These are phyloP conservation scores for Fusarium veterinarium DNA, from an alignment of 2,329 filamentous ascomycete genomes.

Conservation along the genomic window DNA sequence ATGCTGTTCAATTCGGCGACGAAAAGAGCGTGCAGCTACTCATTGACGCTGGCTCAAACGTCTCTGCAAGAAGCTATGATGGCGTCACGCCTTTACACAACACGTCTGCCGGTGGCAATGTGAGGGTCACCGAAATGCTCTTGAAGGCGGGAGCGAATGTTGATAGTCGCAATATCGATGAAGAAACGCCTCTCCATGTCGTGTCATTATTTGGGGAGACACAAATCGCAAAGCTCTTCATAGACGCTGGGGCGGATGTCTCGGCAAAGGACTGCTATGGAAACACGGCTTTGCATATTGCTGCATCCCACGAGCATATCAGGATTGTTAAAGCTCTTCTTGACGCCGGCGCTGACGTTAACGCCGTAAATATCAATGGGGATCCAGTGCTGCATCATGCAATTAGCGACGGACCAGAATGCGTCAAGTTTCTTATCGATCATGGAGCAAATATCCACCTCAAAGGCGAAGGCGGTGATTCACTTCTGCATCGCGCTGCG, in stretches of 20 bases:
- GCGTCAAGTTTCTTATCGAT: fast-evolving
- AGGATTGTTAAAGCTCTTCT: fast-evolving
- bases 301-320: neutral
- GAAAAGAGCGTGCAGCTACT: neutral
- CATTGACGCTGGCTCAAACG: neutral
- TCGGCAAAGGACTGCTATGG: neutral
- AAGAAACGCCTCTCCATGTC: neutral
- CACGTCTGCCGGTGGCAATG: neutral
- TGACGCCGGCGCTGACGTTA: neutral
- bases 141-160: neutral
- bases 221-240: neutral
- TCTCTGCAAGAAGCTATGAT: neutral
- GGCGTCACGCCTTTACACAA: neutral
- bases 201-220: neutral
- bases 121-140: neutral
- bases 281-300: neutral
- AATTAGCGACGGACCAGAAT: neutral
- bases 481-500: neutral
- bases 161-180: neutral
- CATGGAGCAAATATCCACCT: neutral
- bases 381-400: neutral
- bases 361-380: neutral
- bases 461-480: neutral
- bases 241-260: neutral
- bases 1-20: neutral